Percentiles rank a stretch among this genome's conserved stretches.
These are phyloP conservation scores for Bipolaris cookei DNA, from an alignment of 2,329 filamentous ascomycete genomes.

Conservation along the genomic window DNA sequence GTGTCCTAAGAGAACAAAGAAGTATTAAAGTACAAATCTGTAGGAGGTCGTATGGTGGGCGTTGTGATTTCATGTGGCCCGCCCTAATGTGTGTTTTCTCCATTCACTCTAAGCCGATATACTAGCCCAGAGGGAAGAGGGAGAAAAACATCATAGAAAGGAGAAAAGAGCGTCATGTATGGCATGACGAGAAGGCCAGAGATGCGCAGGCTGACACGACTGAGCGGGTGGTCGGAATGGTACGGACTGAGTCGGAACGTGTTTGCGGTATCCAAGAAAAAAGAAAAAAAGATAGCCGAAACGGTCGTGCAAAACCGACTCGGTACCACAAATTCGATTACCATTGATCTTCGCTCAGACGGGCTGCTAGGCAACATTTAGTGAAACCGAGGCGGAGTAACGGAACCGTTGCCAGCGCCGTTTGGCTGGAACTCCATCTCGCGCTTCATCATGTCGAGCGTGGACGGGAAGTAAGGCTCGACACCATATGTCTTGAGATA, in stretches of 20 bases:
- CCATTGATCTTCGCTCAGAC: conserved; percentile 12
- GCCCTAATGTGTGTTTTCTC: not conserved
- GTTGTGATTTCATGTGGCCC: not conserved
- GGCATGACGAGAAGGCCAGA: not conserved
- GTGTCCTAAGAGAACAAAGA: not conserved
- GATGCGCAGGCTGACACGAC: not conserved
- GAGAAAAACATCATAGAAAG: not conserved
- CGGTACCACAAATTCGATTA: too few species aligned
- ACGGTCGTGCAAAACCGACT: not conserved
- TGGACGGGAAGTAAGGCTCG: conserved; percentile 61
- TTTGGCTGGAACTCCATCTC: conserved; percentile 46
- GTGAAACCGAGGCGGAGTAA: conserved; percentile 47
- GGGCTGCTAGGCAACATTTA: conserved; percentile 24
- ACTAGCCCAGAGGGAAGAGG: not conserved
- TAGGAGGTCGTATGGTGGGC: not conserved
- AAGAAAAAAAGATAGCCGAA: not conserved
- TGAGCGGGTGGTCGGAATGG: not conserved
- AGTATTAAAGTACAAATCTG: conserved; percentile 9
- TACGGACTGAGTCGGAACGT: not conserved
- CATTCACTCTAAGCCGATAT: too few species aligned
- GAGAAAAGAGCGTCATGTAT: not conserved
- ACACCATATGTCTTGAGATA: conserved; percentile 60
- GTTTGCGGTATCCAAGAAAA: not conserved
- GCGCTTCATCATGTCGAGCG: conserved; percentile 57
- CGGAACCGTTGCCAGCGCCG: conserved; percentile 34